Base-by-base conservation (phyloP, 2,329 filamentous ascomycete genomes). In the Colletotrichum chrysophilum region DNA sequence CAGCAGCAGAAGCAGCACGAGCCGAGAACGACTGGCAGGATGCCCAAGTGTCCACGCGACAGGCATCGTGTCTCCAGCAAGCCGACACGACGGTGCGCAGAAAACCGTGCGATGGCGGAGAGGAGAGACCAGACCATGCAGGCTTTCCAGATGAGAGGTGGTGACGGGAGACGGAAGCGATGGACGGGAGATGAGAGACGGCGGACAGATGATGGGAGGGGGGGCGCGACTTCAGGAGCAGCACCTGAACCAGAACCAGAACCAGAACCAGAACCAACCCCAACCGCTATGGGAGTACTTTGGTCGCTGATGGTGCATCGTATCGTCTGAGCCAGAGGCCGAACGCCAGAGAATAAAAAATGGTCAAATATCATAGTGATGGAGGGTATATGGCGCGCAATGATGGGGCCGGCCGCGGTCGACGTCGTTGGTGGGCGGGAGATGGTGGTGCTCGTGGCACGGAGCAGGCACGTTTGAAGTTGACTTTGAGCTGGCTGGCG, bases 381-480 rank as follows among this genome's bases (percentile, higher is more conserved):
- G 76, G 76, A 77, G 76, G 76, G 75, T 75, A 77, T 77, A 77
- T 66, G 67, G 67, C n/a, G 43, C 67, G 61, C 64, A 43, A 65
- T 58, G 64, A 71, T 75, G 67, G 64, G 38, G 70, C 43, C 55
- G 32, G 68, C 67, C 60, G 32, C 30, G 8, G 66, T 66, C 66
- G 60, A 72, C 60, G 38, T 76, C 61, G 68, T 73, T 73, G 68
- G 73, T 60, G 38, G 55, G 16, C 43, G 81, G 80, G 38, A 61
- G 36, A 26, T 68, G 32, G 36, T 72, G 56, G 62, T 75, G 55
- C 55, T 67, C 80, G 80, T 80, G 81, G 82, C 82, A 81, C 82
- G 81, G 70, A 73, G 69, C 73, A 71, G 60, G 61, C 70, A 77
- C 80, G 85, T 87, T 87, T 86, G 85, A 87, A 82, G 83, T 86